phyloP scores from a whole-genome alignment of 139 green algal genomes.

The Dunaliella sp. region DNA sequence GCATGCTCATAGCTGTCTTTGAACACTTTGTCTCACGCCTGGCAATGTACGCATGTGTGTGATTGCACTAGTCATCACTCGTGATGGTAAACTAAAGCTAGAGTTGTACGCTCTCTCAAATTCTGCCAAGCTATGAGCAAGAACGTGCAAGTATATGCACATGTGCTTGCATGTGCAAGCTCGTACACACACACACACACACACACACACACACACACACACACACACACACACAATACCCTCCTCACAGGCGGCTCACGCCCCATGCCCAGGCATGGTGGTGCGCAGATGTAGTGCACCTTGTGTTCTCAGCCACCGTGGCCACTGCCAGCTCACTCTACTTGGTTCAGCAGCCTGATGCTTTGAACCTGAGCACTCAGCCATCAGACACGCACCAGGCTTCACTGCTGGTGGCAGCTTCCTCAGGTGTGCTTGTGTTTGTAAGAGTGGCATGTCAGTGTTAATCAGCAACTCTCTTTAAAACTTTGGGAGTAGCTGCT shows the following conservation, averaged over 20 bases:
- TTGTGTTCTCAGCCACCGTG: conserved; percentile 37
- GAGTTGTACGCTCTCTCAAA: too few relatives aligned
- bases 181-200: neutral
- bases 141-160: too few relatives aligned
- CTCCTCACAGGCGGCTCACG: conserved; percentile 23
- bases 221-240: neutral
- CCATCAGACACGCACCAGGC: conserved; percentile 23
- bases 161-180: too few relatives aligned
- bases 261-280: conserved; percentile 39
- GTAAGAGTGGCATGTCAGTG: too few relatives aligned
- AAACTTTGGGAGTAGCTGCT: too few relatives aligned
- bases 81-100: too few relatives aligned
- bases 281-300: conserved; percentile 52
- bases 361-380: conserved; percentile 20
- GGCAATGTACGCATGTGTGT: too few relatives aligned
- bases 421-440: conserved; percentile 5
- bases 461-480: too few relatives aligned
- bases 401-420: conserved; percentile 33
- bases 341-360: conserved; percentile 19
- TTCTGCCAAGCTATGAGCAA: too few relatives aligned
- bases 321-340: conserved; percentile 33
- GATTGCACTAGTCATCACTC: too few relatives aligned
- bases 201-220: neutral
- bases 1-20: too few relatives aligned
- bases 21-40: too few relatives aligned